These are phyloP conservation scores for Penicillium verrucosum DNA, from an alignment of 2,329 filamentous ascomycete species.

Conservation along the genomic window DNA sequence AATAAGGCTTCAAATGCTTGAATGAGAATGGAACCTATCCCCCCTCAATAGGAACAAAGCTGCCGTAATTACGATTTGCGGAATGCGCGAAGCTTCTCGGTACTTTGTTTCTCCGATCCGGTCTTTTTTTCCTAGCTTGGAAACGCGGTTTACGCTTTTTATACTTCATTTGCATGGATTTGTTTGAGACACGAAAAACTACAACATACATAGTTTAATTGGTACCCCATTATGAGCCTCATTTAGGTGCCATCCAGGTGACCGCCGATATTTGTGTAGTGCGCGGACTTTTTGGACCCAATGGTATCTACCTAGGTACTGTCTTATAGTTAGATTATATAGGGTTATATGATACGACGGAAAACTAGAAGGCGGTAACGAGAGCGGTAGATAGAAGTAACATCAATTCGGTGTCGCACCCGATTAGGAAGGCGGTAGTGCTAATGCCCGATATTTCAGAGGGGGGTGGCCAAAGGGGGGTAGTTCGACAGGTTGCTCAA, in stretches of 20 bases:
- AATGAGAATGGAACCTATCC: conserved; percentile 10
- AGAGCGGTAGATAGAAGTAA: too few species aligned
- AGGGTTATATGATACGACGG: too few species aligned
- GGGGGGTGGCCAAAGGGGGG: too few species aligned
- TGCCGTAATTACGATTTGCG: conserved; percentile 18
- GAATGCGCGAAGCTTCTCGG: conserved; percentile 14
- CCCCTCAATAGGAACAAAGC: conserved; percentile 1
- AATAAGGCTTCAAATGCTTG: not conserved
- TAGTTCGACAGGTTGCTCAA: too few species aligned
- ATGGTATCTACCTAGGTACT: not conserved
- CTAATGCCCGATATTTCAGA: too few species aligned
- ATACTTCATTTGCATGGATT: not conserved
- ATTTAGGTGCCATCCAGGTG: not conserved
- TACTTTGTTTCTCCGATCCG: conserved; percentile 14
- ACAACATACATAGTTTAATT: not conserved
- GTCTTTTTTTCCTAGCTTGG: not conserved
- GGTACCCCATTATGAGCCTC: not conserved
- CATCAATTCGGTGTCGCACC: too few species aligned
- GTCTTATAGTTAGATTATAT: too few species aligned
- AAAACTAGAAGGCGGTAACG: too few species aligned
- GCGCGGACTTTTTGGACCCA: not conserved
- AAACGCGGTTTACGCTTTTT: not conserved
- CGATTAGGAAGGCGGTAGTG: too few species aligned
- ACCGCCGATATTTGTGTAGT: not conserved
- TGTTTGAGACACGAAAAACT: not conserved